Base-by-base conservation (phyloP, 208 protist genomes). In the Kentomonas sorsogonicus region DNA sequence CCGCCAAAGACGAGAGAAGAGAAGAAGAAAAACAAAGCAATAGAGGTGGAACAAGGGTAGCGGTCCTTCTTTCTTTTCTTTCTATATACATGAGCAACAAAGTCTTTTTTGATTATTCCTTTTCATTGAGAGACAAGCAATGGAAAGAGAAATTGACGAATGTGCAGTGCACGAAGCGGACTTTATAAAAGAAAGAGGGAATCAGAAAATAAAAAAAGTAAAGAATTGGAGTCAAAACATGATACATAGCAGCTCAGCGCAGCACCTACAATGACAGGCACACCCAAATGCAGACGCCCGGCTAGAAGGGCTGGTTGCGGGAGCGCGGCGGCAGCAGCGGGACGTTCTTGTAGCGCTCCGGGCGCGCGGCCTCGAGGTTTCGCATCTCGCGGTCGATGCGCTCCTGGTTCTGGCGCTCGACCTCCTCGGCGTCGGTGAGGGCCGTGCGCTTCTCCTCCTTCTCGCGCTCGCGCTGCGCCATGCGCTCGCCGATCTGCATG, bases 321-420 rank as follows among this genome's bases (percentile, higher is more conserved):
- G 48, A 63, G 36, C 61, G 53, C 0, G 66, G 51, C 18, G 79
- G 75, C 36, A 91, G 63, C 18, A 94, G 71, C 26, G 83, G 83
- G 6, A 94, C 80, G 46, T 84, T 44, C 15, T 68, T 60, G 78
- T 89, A 94, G 10, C 81, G 80, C 29, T 63, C 66, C 25, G 86
- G 86, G 63, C 83, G 86, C 20, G 86, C 86, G 0, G 69, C 71
- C 54, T 94, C 86, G 5, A 94, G 63, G 45, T 83, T 81, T 1
- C 75, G 75, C 68, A 94, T 74, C 66, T 94, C 86, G 33, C 33
- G 30, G 20, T 68, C 73, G 22, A 94, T 87, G 25, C 83, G 64
- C 11, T 89, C 81, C 30, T 73, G 60, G 56, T 85, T 82, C 44
- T 71, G 30, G 30, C 60, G 53, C 64, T 87, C 74, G 15, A 85